Conservation (phyloP, 768 basidiomycete species). For the Cyclocybe cylindracea region DNA sequence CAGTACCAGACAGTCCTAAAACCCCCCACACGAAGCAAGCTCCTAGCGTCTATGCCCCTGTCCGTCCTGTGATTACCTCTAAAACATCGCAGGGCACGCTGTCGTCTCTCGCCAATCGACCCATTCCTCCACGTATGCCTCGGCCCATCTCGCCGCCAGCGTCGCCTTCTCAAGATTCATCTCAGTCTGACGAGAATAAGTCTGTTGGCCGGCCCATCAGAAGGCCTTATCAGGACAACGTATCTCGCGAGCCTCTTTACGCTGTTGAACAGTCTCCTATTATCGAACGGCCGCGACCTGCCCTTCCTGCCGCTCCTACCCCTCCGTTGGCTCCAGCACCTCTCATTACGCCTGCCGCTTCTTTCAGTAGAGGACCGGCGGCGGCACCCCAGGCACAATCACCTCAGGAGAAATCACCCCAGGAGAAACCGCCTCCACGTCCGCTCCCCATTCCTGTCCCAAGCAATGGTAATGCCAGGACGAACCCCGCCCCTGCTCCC, state of each 20-base stretch:
- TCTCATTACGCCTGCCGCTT: background rate
- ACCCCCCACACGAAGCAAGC: constrained; percentile 15
- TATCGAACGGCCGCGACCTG: too few relatives aligned
- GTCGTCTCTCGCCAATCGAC: constrained; percentile 55
- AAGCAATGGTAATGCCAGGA: constrained; percentile 14
- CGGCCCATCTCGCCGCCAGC: constrained; percentile 49
- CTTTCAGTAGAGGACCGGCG: background rate
- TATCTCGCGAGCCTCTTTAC: constrained; percentile 13
- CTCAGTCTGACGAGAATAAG: constrained; percentile 32
- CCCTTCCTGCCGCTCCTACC: too few relatives aligned
- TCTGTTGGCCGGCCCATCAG: constrained; percentile 18
- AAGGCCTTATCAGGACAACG: constrained; percentile 15
- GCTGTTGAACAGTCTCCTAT: too few relatives aligned
- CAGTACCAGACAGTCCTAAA: constrained; percentile 14
- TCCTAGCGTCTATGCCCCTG: constrained; percentile 9
- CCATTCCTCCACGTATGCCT: constrained; percentile 63
- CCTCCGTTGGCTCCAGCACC: constrained; percentile 8
- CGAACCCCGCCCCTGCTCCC: constrained; percentile 7
- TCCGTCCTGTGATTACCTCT: constrained; percentile 19
- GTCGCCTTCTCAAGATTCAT: constrained; percentile 43
- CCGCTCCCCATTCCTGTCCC: constrained; percentile 5
- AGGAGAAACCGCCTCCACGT: constrained; percentile 12
- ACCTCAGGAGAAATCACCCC: background rate
- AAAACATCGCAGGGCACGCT: constrained; percentile 40
- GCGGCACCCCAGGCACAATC: constrained; percentile 4